Conservation (phyloP, 2,329 filamentous ascomycete species). For the Talaromyces albobiverticillius region DNA sequence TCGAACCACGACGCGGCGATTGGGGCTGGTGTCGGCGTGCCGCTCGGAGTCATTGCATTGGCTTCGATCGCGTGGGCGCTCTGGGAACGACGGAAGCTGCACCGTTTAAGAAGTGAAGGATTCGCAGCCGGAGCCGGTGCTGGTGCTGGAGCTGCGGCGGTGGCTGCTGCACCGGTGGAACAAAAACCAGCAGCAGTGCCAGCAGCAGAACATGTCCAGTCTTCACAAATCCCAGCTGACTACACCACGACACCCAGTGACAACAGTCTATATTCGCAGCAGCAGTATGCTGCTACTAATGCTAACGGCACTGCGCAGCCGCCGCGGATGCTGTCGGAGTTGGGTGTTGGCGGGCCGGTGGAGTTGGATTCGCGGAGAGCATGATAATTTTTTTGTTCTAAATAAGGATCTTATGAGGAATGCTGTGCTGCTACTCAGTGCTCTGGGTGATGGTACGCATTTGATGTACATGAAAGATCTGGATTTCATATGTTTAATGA, state of each 20-base stretch:
- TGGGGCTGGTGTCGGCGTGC: constrained; percentile 25
- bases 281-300: too few relatives aligned
- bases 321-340: background rate
- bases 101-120: too few relatives aligned
- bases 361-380: constrained; percentile 4
- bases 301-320: too few relatives aligned
- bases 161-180: background rate
- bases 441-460: background rate
- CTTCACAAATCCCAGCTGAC: background rate
- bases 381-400: too few relatives aligned
- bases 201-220: background rate
- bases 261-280: too few relatives aligned
- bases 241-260: too few relatives aligned
- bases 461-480: too few relatives aligned
- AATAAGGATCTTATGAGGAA: background rate
- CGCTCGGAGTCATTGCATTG: constrained; percentile 28
- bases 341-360: constrained; percentile 6
- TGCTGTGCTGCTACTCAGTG: background rate
- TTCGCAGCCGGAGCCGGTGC: too few relatives aligned
- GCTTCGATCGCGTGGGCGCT: constrained; percentile 27
- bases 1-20: constrained; percentile 21
- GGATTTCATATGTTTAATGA: too few relatives aligned
- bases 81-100: constrained; percentile 23
- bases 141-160: background rate
- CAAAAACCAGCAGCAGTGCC: background rate